phyloP scores from a whole-genome alignment of 768 basidiomycete species.

The Sarcomyxa edulis region DNA sequence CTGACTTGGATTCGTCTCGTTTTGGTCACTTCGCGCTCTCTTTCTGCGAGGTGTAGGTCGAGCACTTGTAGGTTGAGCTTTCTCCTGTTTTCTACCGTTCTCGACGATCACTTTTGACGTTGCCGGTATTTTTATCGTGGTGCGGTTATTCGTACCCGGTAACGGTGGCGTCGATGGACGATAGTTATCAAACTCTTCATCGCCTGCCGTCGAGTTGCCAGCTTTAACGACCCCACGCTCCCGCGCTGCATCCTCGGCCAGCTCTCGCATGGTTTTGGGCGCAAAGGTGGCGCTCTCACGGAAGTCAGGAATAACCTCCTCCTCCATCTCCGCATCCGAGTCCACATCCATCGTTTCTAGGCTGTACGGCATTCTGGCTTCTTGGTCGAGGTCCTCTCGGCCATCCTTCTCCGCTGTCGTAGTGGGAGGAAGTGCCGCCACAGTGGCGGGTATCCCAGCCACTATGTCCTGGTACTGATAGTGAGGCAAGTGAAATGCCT shows the following conservation, averaged over 20 bases:
- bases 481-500: conserved; percentile 67
- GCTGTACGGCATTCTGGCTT: conserved; percentile 23
- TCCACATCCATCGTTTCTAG: conserved; percentile 32
- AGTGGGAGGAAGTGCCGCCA: conserved; percentile 8
- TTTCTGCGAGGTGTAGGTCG: too few relatives aligned
- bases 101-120: too few relatives aligned
- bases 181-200: background rate
- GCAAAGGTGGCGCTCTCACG: conserved; percentile 6
- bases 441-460: too few relatives aligned
- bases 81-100: too few relatives aligned
- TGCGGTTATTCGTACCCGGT: conserved; percentile 1
- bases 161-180: conserved; percentile 4
- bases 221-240: conserved; percentile 1
- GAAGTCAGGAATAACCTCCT: conserved; percentile 9
- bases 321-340: conserved; percentile 25
- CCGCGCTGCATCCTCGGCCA: conserved; percentile 43
- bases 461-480: conserved; percentile 38
- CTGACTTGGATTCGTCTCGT: too few relatives aligned
- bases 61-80: too few relatives aligned
- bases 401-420: conserved; percentile 7
- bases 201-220: background rate
- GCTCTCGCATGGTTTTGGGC: conserved; percentile 62
- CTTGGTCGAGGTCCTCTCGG: conserved; percentile 16
- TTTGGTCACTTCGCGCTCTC: too few relatives aligned
- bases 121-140: too few relatives aligned